Base-by-base conservation (phyloP, 192 early-diverging fungal genomes). In the Entophlyctis helioformis region DNA sequence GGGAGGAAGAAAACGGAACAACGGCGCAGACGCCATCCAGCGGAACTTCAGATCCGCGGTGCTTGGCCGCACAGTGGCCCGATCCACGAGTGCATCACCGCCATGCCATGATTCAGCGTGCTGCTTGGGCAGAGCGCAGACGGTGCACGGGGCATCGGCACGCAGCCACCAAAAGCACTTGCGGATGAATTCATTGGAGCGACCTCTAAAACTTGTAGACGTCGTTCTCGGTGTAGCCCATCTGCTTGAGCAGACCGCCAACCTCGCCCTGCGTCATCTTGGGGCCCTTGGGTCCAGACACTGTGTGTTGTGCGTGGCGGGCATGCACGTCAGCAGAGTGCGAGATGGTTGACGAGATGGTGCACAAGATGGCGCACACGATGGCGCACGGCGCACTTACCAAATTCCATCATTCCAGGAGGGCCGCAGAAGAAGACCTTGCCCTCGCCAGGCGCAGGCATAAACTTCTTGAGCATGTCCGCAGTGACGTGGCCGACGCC, bases 271-370 rank as follows among this genome's bases (percentile, higher is more conserved):
- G 65, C 20, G 73, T 76, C 44, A 63, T 83, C 59, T 89, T 83
- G 24, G 70, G 71, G 6, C 74, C 80, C 76, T 96, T 96, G 40
- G 63, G 39, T 12, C 92, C 92, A 55, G 81, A 76, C 39, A 91
- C 46, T n/a, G 32, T 24, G 3, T 15, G 19, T 35, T 28, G 7
- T n/a, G 27, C 26, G 16, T 28, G 44, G 25, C 28, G 9, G 35
- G 22, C 27, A 15, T 24, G 33, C 10, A 47, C 44, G 46, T 57
- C 53, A 41, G 37, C 39, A 43, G 29, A 4, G 29, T 4, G 4
- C 4, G 6, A 11, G 29, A 31, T 31, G 4, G 11, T 31, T 4
- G 29, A 31, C 6, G 29, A 8, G 29, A n/a, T n/a, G n/a, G 20
- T 28, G 2, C 22, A 20, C 26, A 44, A 44, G 1, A 54, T 24